Conservation (phyloP, 768 basidiomycete genomes). For the Tephrocybe sp. region DNA sequence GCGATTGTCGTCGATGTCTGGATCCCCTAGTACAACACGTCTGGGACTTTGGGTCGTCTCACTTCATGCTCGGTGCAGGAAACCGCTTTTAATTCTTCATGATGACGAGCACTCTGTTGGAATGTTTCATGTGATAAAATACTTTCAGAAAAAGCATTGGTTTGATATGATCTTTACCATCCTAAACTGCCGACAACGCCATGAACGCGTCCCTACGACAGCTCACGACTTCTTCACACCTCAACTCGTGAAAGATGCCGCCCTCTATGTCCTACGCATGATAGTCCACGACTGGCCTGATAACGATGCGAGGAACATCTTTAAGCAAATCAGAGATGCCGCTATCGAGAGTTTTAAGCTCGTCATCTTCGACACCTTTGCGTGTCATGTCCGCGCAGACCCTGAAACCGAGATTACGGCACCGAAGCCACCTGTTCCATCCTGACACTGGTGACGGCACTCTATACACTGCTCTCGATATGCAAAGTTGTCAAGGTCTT, state of each 20-base stretch:
- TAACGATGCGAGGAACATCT: not conserved
- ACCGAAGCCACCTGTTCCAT: not conserved
- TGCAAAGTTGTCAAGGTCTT: not conserved
- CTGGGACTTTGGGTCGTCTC: too few species aligned
- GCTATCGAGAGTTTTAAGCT: constrained; percentile 2
- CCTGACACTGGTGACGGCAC: not conserved
- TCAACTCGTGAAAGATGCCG: constrained; percentile 9
- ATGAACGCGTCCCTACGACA: not conserved
- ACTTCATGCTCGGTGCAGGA: too few species aligned
- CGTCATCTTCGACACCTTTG: constrained; percentile 3
- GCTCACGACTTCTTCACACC: constrained; percentile 9
- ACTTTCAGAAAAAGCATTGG: too few species aligned
- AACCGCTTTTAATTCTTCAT: too few species aligned
- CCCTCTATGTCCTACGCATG: constrained; percentile 7
- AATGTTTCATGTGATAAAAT: too few species aligned
- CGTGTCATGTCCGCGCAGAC: constrained; percentile 1
- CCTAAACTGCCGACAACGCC: too few species aligned
- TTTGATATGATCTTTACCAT: too few species aligned
- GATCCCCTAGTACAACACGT: too few species aligned
- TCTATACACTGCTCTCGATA: not conserved
- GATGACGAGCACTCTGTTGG: too few species aligned
- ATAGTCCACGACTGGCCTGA: constrained; percentile 9
- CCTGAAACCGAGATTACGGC: not conserved
- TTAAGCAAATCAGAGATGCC: constrained; percentile 4
- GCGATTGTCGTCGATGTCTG: too few species aligned